Base-by-base conservation (phyloP, 768 basidiomycete genomes). In the Pilatotrama ljubarskyi region DNA sequence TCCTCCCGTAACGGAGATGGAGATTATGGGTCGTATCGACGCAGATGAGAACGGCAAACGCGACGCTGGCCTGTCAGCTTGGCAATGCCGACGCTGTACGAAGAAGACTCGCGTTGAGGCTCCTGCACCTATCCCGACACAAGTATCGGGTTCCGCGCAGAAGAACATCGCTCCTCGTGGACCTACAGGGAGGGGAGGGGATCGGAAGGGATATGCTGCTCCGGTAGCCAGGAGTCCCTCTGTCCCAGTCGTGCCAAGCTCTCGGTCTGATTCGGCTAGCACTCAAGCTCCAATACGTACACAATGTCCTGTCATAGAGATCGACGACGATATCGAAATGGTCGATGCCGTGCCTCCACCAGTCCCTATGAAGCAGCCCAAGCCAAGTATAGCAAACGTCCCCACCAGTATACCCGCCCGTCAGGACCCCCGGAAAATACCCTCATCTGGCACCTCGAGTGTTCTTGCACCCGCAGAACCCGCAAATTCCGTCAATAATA, bases 31-130 rank as follows among this genome's bases (percentile, higher is more conserved):
- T 1, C 65, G 62, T 5, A 51, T 63, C 18, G 51, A 47, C 24
- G 62, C 59, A 7, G 62, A 63, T 35, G 56, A 48, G 25, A 10
- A 15, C 17, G 56, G 59, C 1, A 47, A 50, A 29, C 55, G 43
- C 14, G 40, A 35, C 10, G 47, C 48, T 2, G 65, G 65, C 9
- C 56, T 63, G 2, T 22, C 26, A 3, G 41, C 59, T 1, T 66
- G 65, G 65, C 46, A 51, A 40, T 66, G 65, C 24, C 44, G 51
- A 8, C 41, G 43, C 17, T 66, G 64, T 20, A 42, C 62, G 13
- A 63, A 63, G 26, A 50, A 40, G 44, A 26, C 11, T n/a, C 59
- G 59, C 20, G 8, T 51, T 10, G 55, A 53, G 13, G 40, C 20
- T 24, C 25, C 41, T 18, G n/a, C 53, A 22, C 4, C 52, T 24